Evolutionary conservation across 148 eudicot genomes (phyloP), one percentile per base, ranked within the genome.

Genomic region (Fagopyrum esculentum): DNA sequence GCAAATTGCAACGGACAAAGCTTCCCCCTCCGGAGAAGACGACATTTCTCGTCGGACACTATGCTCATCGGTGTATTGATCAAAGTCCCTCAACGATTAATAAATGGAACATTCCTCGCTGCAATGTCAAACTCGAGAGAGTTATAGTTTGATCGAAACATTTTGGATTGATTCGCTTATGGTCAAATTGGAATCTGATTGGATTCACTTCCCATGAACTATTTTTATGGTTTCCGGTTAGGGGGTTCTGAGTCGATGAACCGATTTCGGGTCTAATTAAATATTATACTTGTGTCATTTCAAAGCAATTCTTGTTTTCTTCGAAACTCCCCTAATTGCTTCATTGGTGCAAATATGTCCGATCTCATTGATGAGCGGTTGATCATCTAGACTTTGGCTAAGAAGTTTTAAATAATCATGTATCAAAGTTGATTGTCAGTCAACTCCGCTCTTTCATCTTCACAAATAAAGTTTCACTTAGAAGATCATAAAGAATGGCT

Each of bases 241-340:
- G 82, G 72, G 93, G 82, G 75, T 88, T 93, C 70, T 84, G 90
- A 35, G 98, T 93, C 1, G 97, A 91, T 76, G 71, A 89, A 1
- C 97, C 98, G 0, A 89, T 86, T 73, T 87, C 97, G 16, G 97
- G 98, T 1, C 76, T 91, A 72, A 91, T 93, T 76, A 89, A 90
- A 69, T 93, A 91, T 12, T 93, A 93, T 73, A 91, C 89, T 9
- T 95, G 94, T 6, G 98, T 90, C 70, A 97, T 93, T 77, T 81
- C 74, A 11, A 93, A 93, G 77, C 93, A 93, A 69, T 91, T 91
- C 54, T 87, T 95, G 15, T 13, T 88, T 2, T 93, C 98, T 93
- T 93, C 9, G 98, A 93, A 63, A 84, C 82, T 0, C 98, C 93
- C 0, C 77, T 2, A 91, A 88, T 93, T 93, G 97, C 81, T 52